Evolutionary conservation across 2,329 filamentous ascomycete genomes (phyloP).

Genomic region (Exophiala phaeomuriformis): DNA sequence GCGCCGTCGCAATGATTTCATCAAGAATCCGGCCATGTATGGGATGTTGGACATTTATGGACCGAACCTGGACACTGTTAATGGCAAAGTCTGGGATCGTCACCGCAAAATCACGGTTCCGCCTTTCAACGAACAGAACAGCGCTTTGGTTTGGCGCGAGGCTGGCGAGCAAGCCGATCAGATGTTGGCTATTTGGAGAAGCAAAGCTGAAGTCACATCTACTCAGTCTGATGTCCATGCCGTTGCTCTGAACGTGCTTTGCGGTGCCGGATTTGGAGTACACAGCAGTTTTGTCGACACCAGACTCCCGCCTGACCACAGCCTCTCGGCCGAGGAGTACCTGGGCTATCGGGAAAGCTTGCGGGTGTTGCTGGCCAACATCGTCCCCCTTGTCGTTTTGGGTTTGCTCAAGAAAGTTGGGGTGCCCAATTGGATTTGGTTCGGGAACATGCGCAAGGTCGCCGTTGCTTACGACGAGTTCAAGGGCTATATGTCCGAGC

Average conservation of each 20-base stretch:
- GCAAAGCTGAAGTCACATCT: constrained; percentile 14
- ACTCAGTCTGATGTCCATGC: constrained; percentile 23
- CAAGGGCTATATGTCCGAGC: constrained; percentile 26
- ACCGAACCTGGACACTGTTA: constrained; percentile 20
- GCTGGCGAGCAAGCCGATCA: constrained; percentile 30
- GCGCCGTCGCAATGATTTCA: constrained; percentile 13
- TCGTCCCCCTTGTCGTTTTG: constrained; percentile 16
- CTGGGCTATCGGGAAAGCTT: constrained; percentile 18
- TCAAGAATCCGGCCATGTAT: constrained; percentile 18
- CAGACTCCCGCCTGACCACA: not conserved
- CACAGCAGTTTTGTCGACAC: constrained; percentile 16
- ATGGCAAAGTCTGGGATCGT: constrained; percentile 34
- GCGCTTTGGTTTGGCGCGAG: constrained; percentile 36
- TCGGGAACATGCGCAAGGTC: constrained; percentile 10
- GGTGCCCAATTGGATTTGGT: constrained; percentile 10
- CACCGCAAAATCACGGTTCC: constrained; percentile 40
- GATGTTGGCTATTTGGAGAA: constrained; percentile 27
- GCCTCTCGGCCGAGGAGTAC: not conserved
- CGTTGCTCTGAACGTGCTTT: constrained; percentile 26
- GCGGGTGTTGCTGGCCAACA: constrained; percentile 11
- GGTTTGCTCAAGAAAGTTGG: constrained; percentile 9
- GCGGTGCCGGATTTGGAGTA: constrained; percentile 26
- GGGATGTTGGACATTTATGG: constrained; percentile 21
- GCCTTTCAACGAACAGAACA: constrained; percentile 42
- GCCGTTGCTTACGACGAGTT: constrained; percentile 22